A percentile compares a stretch with the other conserved stretches of the same genome.
These are phyloP conservation scores for Borealophlyctis nickersoniae DNA, from an alignment of 192 early-diverging fungal genomes.

Conservation along the genomic window DNA sequence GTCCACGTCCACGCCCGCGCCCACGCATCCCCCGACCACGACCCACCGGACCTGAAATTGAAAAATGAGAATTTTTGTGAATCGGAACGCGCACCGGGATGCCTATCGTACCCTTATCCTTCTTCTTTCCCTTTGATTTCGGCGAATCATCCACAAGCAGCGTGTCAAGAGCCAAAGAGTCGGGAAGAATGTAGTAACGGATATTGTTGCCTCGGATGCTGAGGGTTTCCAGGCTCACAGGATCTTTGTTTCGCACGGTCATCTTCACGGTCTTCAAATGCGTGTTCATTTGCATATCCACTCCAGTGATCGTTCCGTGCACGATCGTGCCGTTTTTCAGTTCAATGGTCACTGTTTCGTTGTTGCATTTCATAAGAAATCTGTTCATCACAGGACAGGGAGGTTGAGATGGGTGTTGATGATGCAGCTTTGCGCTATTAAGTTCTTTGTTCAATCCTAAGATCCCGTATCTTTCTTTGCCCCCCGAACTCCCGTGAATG, in stretches of 20 bases:
- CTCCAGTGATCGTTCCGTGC: slow-evolving; percentile 91
- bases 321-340: slow-evolving; percentile 98
- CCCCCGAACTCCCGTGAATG: not conserved
- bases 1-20: too few species aligned
- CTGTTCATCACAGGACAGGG: slow-evolving; percentile 37
- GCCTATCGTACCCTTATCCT: slow-evolving; percentile 25
- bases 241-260: slow-evolving; percentile 92
- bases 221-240: slow-evolving; percentile 84
- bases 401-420: not conserved
- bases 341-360: slow-evolving; percentile 98
- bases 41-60: too few species aligned
- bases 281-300: slow-evolving; percentile 99
- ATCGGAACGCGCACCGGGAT: too few species aligned
- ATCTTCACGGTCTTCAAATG: slow-evolving; percentile 98
- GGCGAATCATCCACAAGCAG: slow-evolving; percentile 93
- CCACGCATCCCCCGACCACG: too few species aligned
- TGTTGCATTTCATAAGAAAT: slow-evolving; percentile 97
- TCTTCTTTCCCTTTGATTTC: slow-evolving; percentile 83
- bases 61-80: too few species aligned
- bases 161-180: slow-evolving; percentile 91
- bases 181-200: slow-evolving; percentile 91
- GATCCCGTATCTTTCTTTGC: not conserved
- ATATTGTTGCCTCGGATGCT: slow-evolving; percentile 95
- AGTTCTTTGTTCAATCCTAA: not conserved
- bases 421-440: not conserved